These are phyloP conservation scores for Xylariaceae sp. DNA, from an alignment of 2,329 filamentous ascomycete species.

Conservation along the genomic window DNA sequence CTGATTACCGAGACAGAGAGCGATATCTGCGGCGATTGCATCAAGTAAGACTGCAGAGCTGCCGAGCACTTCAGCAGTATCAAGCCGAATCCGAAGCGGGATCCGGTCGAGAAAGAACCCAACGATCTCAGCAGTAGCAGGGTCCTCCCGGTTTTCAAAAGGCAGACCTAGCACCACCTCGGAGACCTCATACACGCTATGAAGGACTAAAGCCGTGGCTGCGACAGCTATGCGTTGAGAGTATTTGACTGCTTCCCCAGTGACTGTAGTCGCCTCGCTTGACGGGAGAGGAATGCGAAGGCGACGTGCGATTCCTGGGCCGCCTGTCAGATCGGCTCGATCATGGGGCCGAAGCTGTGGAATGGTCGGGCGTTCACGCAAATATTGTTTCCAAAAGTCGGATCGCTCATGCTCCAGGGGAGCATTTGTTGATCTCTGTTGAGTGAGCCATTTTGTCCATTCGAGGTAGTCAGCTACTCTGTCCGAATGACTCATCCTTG, in stretches of 20 bases:
- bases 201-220: conserved; percentile 3
- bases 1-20: conserved; percentile 1
- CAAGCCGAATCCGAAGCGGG: not conserved
- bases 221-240: conserved; percentile 7
- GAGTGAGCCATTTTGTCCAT: conserved; percentile 3
- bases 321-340: not conserved
- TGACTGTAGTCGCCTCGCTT: not conserved
- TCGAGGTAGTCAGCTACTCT: not conserved
- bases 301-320: not conserved
- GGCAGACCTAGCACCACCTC: conserved; percentile 7
- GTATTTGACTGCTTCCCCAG: not conserved
- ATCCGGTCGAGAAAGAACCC: conserved; percentile 12
- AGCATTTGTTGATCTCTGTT: not conserved
- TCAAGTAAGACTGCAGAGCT: not conserved
- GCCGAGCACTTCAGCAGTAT: not conserved
- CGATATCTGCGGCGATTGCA: not conserved
- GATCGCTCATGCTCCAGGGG: not conserved
- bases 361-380: not conserved
- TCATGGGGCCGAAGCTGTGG: not conserved
- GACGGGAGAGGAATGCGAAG: not conserved
- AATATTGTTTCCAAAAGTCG: not conserved
- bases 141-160: conserved; percentile 11
- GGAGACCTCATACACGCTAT: not conserved
- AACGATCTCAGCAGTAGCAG: conserved; percentile 8
- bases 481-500: not conserved